Evolutionary conservation across 140 eudicot species (phyloP).

Genomic region (Flaveria floridana): DNA sequence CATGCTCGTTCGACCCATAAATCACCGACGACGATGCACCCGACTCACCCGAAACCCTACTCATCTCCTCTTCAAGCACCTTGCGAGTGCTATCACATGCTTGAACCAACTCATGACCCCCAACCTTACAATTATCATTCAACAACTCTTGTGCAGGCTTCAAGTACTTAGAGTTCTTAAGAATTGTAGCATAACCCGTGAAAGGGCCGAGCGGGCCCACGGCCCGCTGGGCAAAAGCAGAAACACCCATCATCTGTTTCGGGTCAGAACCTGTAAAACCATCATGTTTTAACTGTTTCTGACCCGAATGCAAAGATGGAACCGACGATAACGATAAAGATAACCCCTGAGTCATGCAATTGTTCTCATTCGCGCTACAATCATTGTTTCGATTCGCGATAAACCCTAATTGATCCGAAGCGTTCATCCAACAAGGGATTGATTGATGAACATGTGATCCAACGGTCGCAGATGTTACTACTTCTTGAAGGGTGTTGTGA

Average conservation of each 20-base stretch:
- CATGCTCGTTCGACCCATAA: conserved; percentile 43
- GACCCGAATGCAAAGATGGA: conserved; percentile 32
- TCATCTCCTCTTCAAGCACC: conserved; percentile 35
- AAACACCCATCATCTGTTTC: conserved; percentile 26
- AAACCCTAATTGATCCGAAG: conserved; percentile 42
- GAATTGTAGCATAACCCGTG: conserved; percentile 75
- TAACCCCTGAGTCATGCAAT: conserved; percentile 25
- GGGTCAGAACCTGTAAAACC: conserved; percentile 18
- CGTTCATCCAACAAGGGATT: conserved; percentile 43
- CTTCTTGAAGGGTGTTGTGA: conserved; percentile 58
- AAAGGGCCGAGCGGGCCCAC: conserved; percentile 84
- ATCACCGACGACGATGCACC: conserved; percentile 50
- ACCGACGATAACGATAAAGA: conserved; percentile 70
- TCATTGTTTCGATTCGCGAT: conserved; percentile 20
- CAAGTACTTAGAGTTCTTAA: conserved; percentile 64
- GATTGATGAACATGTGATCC: conserved; percentile 32
- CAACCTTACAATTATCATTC: conserved; percentile 54
- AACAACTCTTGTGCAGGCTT: conserved; percentile 67
- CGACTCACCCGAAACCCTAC: conserved; percentile 45
- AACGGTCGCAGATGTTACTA: conserved; percentile 42
- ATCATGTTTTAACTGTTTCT: conserved; percentile 6
- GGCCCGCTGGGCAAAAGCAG: conserved; percentile 38
- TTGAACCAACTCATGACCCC: conserved; percentile 35
- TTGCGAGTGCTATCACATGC: conserved; percentile 34
- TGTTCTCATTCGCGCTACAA: conserved; percentile 28